Evolutionary conservation across 176 grass and related monocot genomes (phyloP).

Genomic region (Triticum timopheevii): DNA sequence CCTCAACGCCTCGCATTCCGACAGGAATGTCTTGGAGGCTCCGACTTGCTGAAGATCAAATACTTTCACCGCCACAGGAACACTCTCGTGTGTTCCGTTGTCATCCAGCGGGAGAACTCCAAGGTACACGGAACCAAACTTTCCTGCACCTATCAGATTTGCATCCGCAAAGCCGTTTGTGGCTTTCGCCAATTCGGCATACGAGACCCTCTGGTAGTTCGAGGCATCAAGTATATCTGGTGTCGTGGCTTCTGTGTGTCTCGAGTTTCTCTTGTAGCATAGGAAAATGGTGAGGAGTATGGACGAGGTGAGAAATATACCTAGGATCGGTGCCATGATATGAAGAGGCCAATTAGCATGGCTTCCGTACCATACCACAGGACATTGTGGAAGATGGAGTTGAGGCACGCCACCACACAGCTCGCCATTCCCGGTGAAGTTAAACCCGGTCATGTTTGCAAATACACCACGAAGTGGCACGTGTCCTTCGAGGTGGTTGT

Average conservation of each 20-base stretch:
- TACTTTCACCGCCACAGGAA: neutral
- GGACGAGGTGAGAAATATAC: neutral
- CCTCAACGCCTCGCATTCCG: neutral
- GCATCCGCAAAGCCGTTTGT: neutral
- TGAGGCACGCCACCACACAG: slow-evolving; percentile 28
- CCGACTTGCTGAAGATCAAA: neutral
- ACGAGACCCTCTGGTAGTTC: neutral
- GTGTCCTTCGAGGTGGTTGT: slow-evolving; percentile 33
- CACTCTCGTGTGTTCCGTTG: neutral
- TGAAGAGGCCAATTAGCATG: neutral
- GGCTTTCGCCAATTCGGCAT: slow-evolving; percentile 4
- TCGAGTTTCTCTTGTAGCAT: neutral
- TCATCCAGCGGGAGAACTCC: neutral
- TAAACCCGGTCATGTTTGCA: slow-evolving; percentile 19
- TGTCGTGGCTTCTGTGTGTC: neutral
- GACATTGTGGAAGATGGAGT: slow-evolving; percentile 23
- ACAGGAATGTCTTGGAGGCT: neutral
- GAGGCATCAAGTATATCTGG: neutral
- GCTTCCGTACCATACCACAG: no score
- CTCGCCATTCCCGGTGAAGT: slow-evolving; percentile 1
- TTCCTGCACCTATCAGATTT: neutral
- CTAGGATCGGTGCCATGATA: neutral
- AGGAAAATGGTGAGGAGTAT: neutral
- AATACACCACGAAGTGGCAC: slow-evolving; percentile 32
- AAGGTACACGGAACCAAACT: neutral